phyloP scores from a whole-genome alignment of 805 yeast species.

The Metschnikowia koreensis region DNA sequence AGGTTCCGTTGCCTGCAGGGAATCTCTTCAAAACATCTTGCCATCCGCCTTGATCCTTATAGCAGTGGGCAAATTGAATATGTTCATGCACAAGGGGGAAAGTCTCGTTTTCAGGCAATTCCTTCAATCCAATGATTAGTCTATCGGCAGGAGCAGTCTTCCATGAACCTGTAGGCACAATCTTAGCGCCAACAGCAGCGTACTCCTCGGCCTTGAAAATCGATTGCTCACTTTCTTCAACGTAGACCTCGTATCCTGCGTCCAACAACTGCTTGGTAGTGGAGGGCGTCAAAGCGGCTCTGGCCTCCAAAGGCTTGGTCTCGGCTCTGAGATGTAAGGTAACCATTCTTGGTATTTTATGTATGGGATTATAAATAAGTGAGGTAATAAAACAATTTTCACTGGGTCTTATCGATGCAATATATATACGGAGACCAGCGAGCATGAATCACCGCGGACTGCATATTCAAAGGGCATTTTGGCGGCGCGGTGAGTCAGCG shows the following conservation, averaged over 20 bases:
- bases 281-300: constrained; percentile 94
- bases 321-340: constrained; percentile 92
- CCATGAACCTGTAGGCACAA: constrained; percentile 96
- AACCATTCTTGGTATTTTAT: constrained; percentile 32
- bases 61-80: constrained; percentile 98
- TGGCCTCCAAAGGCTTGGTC: constrained; percentile 93
- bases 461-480: constrained; percentile 4
- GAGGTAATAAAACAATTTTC: neutral
- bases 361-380: neutral
- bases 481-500: constrained; percentile 10
- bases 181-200: constrained; percentile 72
- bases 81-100: constrained; percentile 96
- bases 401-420: constrained; percentile 1
- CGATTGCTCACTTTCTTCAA: constrained; percentile 84
- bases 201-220: constrained; percentile 78
- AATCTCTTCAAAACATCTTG: constrained; percentile 83
- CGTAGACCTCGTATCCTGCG: constrained; percentile 85
- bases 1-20: constrained; percentile 85
- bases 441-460: constrained; percentile 7
- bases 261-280: constrained; percentile 80
- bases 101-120: constrained; percentile 81
- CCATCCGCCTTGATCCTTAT: constrained; percentile 98
- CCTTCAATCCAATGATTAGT: constrained; percentile 90
- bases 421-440: constrained; percentile 4
- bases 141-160: constrained; percentile 84